These are phyloP conservation scores for Aschersonia sp. DNA, from an alignment of 2,329 filamentous ascomycete genomes.

Conservation along the genomic window DNA sequence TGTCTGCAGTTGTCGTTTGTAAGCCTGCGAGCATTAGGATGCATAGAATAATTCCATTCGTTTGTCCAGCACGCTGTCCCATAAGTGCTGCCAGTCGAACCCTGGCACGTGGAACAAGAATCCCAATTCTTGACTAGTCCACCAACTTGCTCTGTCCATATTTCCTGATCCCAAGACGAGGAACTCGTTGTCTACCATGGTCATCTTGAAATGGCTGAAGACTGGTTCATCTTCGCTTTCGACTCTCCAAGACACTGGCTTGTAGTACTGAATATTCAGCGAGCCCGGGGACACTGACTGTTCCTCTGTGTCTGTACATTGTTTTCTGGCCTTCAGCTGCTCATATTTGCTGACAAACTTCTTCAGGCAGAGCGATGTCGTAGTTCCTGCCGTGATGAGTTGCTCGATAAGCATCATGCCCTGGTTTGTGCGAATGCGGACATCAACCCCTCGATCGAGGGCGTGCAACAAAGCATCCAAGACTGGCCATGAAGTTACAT, in stretches of 20 bases:
- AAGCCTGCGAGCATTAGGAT: background rate
- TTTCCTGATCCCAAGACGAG: constrained; percentile 67
- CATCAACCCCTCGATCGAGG: constrained; percentile 49
- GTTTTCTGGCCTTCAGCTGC: constrained; percentile 9
- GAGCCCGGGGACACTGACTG: constrained; percentile 27
- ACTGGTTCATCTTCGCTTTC: constrained; percentile 40
- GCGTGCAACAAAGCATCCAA: constrained; percentile 46
- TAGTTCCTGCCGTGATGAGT: constrained; percentile 63
- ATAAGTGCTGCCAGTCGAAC: constrained; percentile 20
- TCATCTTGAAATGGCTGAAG: constrained; percentile 66
- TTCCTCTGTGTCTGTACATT: constrained; percentile 23
- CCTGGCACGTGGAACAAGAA: constrained; percentile 38
- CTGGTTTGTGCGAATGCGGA: constrained; percentile 52
- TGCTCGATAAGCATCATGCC: constrained; percentile 68
- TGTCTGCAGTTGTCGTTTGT: background rate
- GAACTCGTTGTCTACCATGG: constrained; percentile 53
- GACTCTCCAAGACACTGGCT: constrained; percentile 17
- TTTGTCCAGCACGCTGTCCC: constrained; percentile 22
- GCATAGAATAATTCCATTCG: constrained; percentile 14
- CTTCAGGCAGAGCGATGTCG: constrained; percentile 49
- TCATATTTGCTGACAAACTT: constrained; percentile 42
- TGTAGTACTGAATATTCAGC: constrained; percentile 46
- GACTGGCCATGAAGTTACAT: constrained; percentile 54
- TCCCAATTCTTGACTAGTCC: constrained; percentile 72
- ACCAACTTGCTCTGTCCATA: constrained; percentile 76